These are phyloP conservation scores for Clarireedia homoeocarpa DNA, from an alignment of 2,329 filamentous ascomycete genomes.

Conservation along the genomic window DNA sequence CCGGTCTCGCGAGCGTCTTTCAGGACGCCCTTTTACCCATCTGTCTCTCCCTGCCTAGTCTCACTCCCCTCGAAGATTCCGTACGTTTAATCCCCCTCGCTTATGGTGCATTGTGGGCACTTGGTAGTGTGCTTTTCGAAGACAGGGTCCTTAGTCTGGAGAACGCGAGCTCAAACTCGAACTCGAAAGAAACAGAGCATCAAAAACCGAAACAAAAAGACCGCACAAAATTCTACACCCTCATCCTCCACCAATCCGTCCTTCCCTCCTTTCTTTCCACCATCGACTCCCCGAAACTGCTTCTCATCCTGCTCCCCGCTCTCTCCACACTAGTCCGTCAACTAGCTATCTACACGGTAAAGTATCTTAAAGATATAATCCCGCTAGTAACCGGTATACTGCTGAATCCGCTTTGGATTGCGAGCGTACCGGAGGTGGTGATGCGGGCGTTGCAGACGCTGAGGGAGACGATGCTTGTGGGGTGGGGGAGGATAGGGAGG, in stretches of 20 bases:
- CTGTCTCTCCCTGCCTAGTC: constrained; percentile 66
- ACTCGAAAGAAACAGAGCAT: neutral
- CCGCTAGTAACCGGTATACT: constrained; percentile 48
- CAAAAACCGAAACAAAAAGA: neutral
- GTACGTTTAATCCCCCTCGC: constrained; percentile 53
- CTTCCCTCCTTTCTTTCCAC: constrained; percentile 49
- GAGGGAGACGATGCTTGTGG: constrained; percentile 50
- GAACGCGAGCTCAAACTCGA: constrained; percentile 6
- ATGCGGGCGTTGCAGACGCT: constrained; percentile 40
- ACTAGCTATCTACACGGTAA: constrained; percentile 55
- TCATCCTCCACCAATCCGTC: constrained; percentile 47
- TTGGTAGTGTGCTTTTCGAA: constrained; percentile 34
- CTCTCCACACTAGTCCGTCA: constrained; percentile 42
- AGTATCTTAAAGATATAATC: constrained; percentile 54
- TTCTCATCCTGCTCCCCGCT: constrained; percentile 46
- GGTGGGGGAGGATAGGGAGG: constrained; percentile 58
- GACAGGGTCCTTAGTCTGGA: neutral
- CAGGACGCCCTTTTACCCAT: constrained; percentile 62
- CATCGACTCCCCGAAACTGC: constrained; percentile 48
- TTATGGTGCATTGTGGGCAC: constrained; percentile 56
- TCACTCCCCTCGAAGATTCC: constrained; percentile 69
- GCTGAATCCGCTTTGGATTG: constrained; percentile 58
- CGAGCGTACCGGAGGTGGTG: constrained; percentile 44
- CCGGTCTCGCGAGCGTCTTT: constrained; percentile 61
- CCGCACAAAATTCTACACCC: constrained; percentile 38